phyloP scores from a whole-genome alignment of 257 asterid species.

The Nemophila menziesii region DNA sequence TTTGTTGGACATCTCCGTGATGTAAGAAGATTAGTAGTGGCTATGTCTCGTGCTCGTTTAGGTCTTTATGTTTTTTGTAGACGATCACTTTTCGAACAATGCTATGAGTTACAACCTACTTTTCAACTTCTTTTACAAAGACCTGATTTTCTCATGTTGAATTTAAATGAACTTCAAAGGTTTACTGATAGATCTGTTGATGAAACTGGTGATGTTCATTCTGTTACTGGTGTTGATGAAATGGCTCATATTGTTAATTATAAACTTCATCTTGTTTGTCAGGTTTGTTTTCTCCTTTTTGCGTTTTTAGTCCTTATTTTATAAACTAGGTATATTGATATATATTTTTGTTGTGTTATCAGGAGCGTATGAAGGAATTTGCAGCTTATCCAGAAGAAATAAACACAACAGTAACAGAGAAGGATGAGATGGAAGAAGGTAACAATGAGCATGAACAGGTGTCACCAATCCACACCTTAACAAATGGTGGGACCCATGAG shows the following conservation, averaged over 20 bases:
- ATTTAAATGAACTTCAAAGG: conserved; percentile 48
- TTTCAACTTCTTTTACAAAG: conserved; percentile 74
- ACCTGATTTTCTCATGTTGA: conserved; percentile 68
- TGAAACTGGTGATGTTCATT: conserved; percentile 50
- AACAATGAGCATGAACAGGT: conserved; percentile 17
- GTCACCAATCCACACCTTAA: conserved; percentile 18
- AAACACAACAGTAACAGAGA: conserved; percentile 13
- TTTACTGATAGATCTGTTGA: conserved; percentile 68
- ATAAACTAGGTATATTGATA: background rate
- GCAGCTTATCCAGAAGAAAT: conserved; percentile 29
- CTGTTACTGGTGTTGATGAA: conserved; percentile 60
- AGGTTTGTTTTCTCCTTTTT: conserved; percentile 44
- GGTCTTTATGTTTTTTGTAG: conserved; percentile 90
- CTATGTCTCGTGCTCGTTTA: conserved; percentile 99
- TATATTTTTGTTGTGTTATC: background rate
- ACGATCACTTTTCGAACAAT: conserved; percentile 90
- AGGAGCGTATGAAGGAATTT: conserved; percentile 45
- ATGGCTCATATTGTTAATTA: conserved; percentile 70
- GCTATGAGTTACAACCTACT: conserved; percentile 92
- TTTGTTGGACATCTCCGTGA: conserved; percentile 99
- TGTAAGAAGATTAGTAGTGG: conserved; percentile 93
- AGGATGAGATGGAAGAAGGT: conserved; percentile 27
- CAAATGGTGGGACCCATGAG: conserved; percentile 17
- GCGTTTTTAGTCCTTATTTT: background rate
- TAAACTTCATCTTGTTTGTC: conserved; percentile 58